Evolutionary conservation across 441 rosid genomes (phyloP).

Genomic region (Adansonia madagascariensis): DNA sequence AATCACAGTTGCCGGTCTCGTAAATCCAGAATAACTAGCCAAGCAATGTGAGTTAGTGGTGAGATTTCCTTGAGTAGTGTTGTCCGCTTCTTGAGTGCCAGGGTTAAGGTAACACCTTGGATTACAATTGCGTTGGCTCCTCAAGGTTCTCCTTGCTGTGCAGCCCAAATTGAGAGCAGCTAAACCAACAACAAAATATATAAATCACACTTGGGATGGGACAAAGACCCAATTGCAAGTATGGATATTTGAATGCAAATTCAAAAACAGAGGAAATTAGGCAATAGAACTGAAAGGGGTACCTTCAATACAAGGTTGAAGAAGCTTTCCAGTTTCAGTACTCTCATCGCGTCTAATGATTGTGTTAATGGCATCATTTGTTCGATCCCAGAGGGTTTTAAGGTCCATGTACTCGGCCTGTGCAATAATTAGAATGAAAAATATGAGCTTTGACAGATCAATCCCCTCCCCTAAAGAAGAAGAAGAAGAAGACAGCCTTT

Average conservation of each 20-base stretch:
- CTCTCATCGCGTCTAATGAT: conserved; percentile 61
- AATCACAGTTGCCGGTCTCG: conserved; percentile 35
- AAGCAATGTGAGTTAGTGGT: conserved; percentile 34
- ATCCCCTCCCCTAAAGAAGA: conserved; percentile 17
- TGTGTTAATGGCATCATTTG: conserved; percentile 66
- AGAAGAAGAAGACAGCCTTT: neutral
- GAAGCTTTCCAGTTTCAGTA: conserved; percentile 58
- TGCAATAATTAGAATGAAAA: conserved; percentile 28
- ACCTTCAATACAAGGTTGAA: conserved; percentile 79
- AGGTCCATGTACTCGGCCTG: conserved; percentile 68
- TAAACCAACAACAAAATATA: conserved; percentile 32
- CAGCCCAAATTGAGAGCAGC: conserved; percentile 77
- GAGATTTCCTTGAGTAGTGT: conserved; percentile 31
- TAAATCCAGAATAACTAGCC: conserved; percentile 35
- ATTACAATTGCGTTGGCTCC: conserved; percentile 57
- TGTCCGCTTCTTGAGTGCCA: conserved; percentile 35
- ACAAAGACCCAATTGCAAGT: neutral
- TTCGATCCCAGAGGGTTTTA: conserved; percentile 55
- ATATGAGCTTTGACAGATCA: conserved; percentile 20
- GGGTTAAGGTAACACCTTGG: conserved; percentile 53
- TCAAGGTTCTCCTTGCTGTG: conserved; percentile 52
- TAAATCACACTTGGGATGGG: neutral
- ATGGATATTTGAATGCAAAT: neutral
- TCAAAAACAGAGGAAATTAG: conserved; percentile 15
- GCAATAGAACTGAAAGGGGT: conserved; percentile 14